These are phyloP conservation scores for Fusarium ambrosium DNA, from an alignment of 2,329 filamentous ascomycete genomes.

Conservation along the genomic window DNA sequence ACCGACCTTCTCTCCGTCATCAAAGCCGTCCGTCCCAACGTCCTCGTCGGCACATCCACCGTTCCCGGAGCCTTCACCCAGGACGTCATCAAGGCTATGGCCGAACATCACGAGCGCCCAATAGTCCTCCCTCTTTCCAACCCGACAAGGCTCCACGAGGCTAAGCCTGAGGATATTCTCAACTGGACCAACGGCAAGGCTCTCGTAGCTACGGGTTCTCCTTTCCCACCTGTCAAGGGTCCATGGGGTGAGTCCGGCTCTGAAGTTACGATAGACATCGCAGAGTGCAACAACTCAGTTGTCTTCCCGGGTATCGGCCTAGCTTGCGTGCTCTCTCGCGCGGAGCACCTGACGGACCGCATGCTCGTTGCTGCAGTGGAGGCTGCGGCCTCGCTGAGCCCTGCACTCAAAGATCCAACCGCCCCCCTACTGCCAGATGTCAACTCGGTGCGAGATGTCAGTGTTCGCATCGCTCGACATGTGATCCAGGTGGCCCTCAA, in stretches of 20 bases:
- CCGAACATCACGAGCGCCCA: conserved; percentile 77
- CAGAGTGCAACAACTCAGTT: conserved; percentile 91
- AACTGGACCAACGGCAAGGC: conserved; percentile 84
- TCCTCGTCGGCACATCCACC: conserved; percentile 88
- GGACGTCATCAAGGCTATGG: conserved; percentile 81
- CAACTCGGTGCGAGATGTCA: conserved; percentile 79
- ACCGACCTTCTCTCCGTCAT: conserved; percentile 76
- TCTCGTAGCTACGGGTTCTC: conserved; percentile 85
- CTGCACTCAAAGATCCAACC: conserved; percentile 73
- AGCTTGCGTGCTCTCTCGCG: conserved; percentile 79
- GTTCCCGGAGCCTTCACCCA: conserved; percentile 82
- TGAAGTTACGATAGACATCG: conserved; percentile 64
- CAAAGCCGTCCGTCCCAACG: conserved; percentile 79
- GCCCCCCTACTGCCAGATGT: conserved; percentile 83
- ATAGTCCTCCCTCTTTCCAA: conserved; percentile 87
- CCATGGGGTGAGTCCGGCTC: conserved; percentile 64
- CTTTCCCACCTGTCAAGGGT: conserved; percentile 80
- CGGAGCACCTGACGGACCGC: conserved; percentile 76
- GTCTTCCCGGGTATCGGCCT: conserved; percentile 90
- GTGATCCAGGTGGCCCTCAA: conserved; percentile 80
- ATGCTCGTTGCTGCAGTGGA: conserved; percentile 87
- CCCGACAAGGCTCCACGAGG: conserved; percentile 87
- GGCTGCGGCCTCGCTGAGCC: conserved; percentile 78
- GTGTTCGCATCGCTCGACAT: conserved; percentile 80
- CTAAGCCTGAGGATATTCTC: conserved; percentile 80